A percentile compares a stretch with the other conserved stretches of the same genome.
These are phyloP conservation scores for Trebouxia sp. DNA, from an alignment of 139 green algal species.

Conservation along the genomic window DNA sequence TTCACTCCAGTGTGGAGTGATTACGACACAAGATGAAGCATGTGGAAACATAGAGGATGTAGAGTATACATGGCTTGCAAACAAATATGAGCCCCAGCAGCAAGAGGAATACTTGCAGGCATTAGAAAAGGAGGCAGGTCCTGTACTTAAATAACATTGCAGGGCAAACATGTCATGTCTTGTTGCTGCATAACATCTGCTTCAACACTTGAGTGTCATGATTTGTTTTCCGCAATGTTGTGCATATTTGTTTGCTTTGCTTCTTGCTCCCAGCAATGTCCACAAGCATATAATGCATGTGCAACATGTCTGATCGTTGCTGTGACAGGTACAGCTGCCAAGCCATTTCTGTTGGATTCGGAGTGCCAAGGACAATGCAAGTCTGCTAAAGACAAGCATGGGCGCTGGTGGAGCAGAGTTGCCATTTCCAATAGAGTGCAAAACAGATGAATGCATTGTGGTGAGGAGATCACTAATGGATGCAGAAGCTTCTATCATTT, in stretches of 20 bases:
- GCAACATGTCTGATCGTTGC: too few relatives aligned
- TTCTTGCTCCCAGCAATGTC: too few relatives aligned
- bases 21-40: neutral
- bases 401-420: slow-evolving; percentile 14
- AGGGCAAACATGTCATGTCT: too few relatives aligned
- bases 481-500: slow-evolving; percentile 10
- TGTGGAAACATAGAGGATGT: neutral
- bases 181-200: neutral
- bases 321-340: slow-evolving; percentile 20
- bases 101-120: slow-evolving; percentile 22
- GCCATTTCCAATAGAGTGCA: slow-evolving; percentile 23
- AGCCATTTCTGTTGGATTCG: slow-evolving; percentile 17
- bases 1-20: neutral
- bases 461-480: neutral
- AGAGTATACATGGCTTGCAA: neutral
- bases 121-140: slow-evolving; percentile 4
- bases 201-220: too few relatives aligned
- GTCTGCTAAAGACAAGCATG: slow-evolving; percentile 17
- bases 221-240: too few relatives aligned
- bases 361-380: neutral
- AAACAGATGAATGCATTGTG: slow-evolving; percentile 26
- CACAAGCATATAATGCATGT: too few relatives aligned
- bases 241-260: too few relatives aligned
- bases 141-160: neutral
- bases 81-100: slow-evolving; percentile 15